Evolutionary conservation across 441 rosid genomes (phyloP).

Genomic region (Dalechampia spathulata): DNA sequence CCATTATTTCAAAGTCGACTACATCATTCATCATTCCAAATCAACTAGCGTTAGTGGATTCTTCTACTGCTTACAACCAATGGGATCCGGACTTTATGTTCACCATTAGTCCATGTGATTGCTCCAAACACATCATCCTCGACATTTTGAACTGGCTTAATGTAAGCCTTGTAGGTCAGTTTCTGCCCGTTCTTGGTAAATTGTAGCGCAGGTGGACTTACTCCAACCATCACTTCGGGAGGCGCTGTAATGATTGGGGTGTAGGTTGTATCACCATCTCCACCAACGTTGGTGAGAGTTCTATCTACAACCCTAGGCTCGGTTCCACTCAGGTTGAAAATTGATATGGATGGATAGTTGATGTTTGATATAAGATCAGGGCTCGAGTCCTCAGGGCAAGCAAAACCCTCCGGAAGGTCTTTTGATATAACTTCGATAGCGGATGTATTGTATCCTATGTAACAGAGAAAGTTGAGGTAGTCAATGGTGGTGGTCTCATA

Average conservation of each 20-base stretch:
- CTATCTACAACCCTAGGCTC: conserved; percentile 36
- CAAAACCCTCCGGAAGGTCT: conserved; percentile 32
- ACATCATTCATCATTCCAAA: not conserved
- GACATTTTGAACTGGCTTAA: conserved; percentile 17
- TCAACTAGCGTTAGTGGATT: not conserved
- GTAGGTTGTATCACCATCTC: conserved; percentile 37
- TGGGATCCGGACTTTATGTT: conserved; percentile 49
- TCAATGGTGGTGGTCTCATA: conserved; percentile 59
- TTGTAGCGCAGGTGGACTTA: conserved; percentile 37
- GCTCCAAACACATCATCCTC: conserved; percentile 47
- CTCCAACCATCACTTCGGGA: conserved; percentile 28
- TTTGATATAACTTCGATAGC: conserved; percentile 39
- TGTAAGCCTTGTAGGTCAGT: conserved; percentile 39
- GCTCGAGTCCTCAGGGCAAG: conserved; percentile 45
- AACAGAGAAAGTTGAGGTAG: conserved; percentile 67
- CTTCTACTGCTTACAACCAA: conserved; percentile 39
- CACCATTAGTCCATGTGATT: conserved; percentile 54
- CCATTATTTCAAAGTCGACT: not conserved
- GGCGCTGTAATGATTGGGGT: conserved; percentile 27
- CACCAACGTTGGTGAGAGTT: conserved; percentile 59
- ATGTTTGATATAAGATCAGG: conserved; percentile 43
- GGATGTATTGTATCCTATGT: conserved; percentile 42
- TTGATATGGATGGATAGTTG: conserved; percentile 68
- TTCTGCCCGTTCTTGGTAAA: conserved; percentile 43
- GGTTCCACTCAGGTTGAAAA: conserved; percentile 31